Percentiles rank a stretch among this genome's conserved stretches.
Evolutionary conservation across 345 rosid genomes (phyloP).

Genomic region (Populus euphratica): DNA sequence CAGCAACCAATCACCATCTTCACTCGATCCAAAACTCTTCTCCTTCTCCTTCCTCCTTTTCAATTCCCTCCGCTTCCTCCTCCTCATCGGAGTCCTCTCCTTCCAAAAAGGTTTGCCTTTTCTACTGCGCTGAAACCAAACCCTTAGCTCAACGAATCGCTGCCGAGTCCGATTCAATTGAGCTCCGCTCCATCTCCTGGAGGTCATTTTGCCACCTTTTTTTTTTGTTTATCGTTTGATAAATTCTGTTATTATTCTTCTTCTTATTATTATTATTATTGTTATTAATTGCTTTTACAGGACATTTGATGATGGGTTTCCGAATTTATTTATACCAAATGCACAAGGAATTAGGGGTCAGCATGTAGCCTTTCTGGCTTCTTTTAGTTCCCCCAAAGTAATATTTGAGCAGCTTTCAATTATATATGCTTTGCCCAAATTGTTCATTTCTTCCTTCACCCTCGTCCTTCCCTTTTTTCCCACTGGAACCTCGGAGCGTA

Average conservation of each 20-base stretch:
- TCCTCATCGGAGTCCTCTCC: conserved; percentile 47
- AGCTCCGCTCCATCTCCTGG: conserved; percentile 83
- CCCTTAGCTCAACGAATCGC: conserved; percentile 82
- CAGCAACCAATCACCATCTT: conserved; percentile 41
- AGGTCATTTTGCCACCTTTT: conserved; percentile 36
- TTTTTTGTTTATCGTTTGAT: background rate
- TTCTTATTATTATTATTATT: background rate
- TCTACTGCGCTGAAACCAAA: conserved; percentile 67
- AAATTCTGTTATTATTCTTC: background rate
- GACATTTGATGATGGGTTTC: conserved; percentile 92
- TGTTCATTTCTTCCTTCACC: conserved; percentile 86
- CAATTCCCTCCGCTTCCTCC: conserved; percentile 48
- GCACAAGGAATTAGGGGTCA: conserved; percentile 93
- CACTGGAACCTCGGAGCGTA: conserved; percentile 94
- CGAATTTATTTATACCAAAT: conserved; percentile 86
- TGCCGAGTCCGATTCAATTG: conserved; percentile 66
- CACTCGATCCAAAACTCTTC: conserved; percentile 30
- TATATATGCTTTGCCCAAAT: conserved; percentile 82
- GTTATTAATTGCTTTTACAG: conserved; percentile 27
- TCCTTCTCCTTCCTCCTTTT: conserved; percentile 33
- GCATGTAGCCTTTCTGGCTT: conserved; percentile 88
- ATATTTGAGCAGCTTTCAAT: conserved; percentile 93
- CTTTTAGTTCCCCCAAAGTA: conserved; percentile 83
- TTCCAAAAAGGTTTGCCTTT: conserved; percentile 65
- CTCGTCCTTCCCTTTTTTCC: conserved; percentile 96